Evolutionary conservation across 257 asterid species (phyloP).

Genomic region (Linderniella brevidens): DNA sequence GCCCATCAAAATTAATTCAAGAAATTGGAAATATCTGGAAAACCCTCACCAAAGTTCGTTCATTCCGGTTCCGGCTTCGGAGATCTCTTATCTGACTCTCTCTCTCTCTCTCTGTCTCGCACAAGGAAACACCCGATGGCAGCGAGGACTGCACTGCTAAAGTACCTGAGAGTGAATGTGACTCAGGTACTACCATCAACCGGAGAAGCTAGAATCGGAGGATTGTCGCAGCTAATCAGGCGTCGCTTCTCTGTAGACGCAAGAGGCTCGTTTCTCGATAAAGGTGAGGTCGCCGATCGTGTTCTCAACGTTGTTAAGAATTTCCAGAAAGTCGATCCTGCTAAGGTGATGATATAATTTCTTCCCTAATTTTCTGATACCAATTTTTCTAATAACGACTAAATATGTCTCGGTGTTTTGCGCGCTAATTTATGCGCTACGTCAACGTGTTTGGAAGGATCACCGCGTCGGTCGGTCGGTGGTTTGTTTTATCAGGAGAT

Average conservation of each 20-base stretch:
- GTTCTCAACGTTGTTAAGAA: constrained; percentile 49
- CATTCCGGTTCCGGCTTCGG: no score
- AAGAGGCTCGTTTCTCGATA: constrained; percentile 70
- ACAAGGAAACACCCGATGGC: constrained; percentile 22
- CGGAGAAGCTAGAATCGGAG: constrained; percentile 11
- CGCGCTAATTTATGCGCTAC: no score
- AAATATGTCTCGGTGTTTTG: no score
- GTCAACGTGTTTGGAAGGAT: no score
- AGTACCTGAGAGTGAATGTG: constrained; percentile 43
- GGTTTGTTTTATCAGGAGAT: no score
- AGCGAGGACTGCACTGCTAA: constrained; percentile 52
- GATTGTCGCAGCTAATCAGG: constrained; percentile 24
- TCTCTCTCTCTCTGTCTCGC: background rate
- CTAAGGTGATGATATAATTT: constrained; percentile 31
- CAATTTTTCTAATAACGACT: no score
- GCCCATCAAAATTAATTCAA: no score
- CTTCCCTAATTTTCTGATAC: background rate
- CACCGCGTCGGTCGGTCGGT: no score
- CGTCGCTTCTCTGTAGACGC: constrained; percentile 57
- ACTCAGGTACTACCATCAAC: constrained; percentile 12
- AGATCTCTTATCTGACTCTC: constrained; percentile 1
- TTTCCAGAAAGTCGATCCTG: constrained; percentile 70
- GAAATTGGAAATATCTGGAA: no score
- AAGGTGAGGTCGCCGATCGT: constrained; percentile 74
- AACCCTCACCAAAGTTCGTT: no score